Base-by-base conservation (phyloP, 2,329 filamentous ascomycete genomes). In the Rhytidhysteron rufulum region DNA sequence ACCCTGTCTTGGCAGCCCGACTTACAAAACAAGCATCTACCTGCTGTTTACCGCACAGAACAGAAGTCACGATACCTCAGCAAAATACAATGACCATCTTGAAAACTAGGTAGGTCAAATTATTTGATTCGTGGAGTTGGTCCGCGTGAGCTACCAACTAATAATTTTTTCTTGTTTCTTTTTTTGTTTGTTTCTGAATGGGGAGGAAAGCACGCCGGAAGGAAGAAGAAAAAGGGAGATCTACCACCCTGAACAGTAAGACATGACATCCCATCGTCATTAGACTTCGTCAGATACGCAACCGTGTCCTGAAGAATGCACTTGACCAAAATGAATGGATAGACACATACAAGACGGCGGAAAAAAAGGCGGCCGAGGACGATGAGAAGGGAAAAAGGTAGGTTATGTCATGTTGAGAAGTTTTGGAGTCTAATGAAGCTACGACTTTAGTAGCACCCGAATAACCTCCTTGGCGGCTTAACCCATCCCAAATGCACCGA, bases 401-500 rank as follows among this genome's bases (percentile, higher is more conserved):
- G 18, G 4, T 11, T 16, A 33, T 16, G 4, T 16, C n/a, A 19
- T 16, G 24, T 27, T 29, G 38, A 40, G 22, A 15, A 34, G 34
- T 27, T 27, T 24, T 21, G 22, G 31, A 17, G 21, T 40, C 31
- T 40, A 34, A 19, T 16, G 24, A 33, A 40, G 37, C 39, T 34
- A 8, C 19, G 18, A 20, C 48, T 50, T 55, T 54, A 55, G 55
- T 51, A 56, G 56, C 50, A 57, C 53, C 53, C 54, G 55, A 54
- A n/a, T n/a, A 53, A 55, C 53, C 51, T 45, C 55, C 52, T 55
- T 57, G 56, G 50, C 55, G 52, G 48, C 46, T 56, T 50, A 57
- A 50, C 50, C 53, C 51, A 47, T 55, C 52, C 57, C 55, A 58
- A 57, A 54, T 56, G 54, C 55, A 61, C 29, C 60, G 53, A 50